Evolutionary conservation across 164 flowering plant genomes (phyloP), one percentile per base, ranked within the genome.

Genomic region (Cinnamomum micranthum): DNA sequence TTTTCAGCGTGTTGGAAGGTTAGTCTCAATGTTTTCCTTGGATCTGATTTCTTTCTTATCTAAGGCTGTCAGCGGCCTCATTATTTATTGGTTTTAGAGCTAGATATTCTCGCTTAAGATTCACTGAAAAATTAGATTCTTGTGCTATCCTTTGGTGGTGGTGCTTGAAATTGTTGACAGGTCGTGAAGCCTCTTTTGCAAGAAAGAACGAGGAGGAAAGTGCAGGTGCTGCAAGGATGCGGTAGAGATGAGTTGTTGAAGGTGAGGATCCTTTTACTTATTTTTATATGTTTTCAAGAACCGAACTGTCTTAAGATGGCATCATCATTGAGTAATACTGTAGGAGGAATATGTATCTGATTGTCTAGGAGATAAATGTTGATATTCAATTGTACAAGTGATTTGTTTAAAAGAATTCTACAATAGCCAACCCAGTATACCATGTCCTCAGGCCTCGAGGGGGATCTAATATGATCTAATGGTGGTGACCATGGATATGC

Each of bases 1-100:
- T 96, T 96, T 85, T 92, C 98, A 28, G 93, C 98, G 47, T 96
- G 99, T 80, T 96, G 99, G 99, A 95, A 92, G 99, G 99, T 95
- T 76, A 74, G 88, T 13, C 33, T 47, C 52, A 47, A 28, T 22
- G 31, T 64, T 70, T 75, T n/a, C 52, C 59, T 28, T 19, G 13
- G 69, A 25, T n/a, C 47, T 24, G 19, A 55, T 7, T 15, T 55
- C 60, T 14, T 20, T 15, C 13, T 55, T 55, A 55, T 55, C 60
- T 14, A 55, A 20, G 60, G 60, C 7, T 12, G 60, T 15, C n/a
- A 15, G 60, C 1, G 7, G 15, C 60, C 19, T 55, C 60, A 14
- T 55, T 67, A 15, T 67, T 22, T 10, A 31, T 27, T 27, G 69
- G 69, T 66, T 27, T 12, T 27, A 31, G 25, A 66, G 19, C 69